Conservation (phyloP, 2,329 filamentous ascomycete species). For the Ophiostoma tasmaniense region DNA sequence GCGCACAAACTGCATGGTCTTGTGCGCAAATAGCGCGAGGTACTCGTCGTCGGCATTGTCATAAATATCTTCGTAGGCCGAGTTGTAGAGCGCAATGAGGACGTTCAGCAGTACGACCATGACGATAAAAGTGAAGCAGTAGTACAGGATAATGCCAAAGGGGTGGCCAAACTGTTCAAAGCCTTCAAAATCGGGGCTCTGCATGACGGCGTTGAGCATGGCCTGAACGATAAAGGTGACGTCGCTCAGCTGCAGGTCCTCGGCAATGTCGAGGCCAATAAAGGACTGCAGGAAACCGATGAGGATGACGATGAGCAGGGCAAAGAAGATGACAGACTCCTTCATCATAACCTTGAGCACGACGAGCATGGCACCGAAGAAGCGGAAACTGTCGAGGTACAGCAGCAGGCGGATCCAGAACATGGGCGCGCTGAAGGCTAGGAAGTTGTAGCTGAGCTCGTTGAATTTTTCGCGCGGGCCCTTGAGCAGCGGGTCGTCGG, state of each 20-base stretch:
- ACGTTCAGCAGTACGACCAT: constrained; percentile 84
- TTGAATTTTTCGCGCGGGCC: constrained; percentile 58
- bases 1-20: constrained; percentile 93
- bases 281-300: constrained; percentile 89
- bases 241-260: constrained; percentile 61
- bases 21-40: constrained; percentile 83
- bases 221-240: constrained; percentile 66
- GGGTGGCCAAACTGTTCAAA: constrained; percentile 89
- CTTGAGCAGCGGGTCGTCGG: constrained; percentile 27
- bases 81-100: constrained; percentile 94
- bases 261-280: constrained; percentile 77
- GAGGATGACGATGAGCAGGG: constrained; percentile 74
- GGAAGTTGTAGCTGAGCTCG: constrained; percentile 80
- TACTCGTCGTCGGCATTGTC: constrained; percentile 92
- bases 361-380: constrained; percentile 97
- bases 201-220: constrained; percentile 87
- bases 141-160: constrained; percentile 92
- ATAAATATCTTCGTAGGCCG: constrained; percentile 89
- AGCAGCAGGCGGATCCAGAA: constrained; percentile 91
- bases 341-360: constrained; percentile 94
- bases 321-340: constrained; percentile 92
- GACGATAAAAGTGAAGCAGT: constrained; percentile 93
- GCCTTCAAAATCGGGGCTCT: constrained; percentile 77
- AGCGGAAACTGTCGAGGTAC: constrained; percentile 86
- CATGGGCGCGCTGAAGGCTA: constrained; percentile 89